These are phyloP conservation scores for Tolypocladium tropicale DNA, from an alignment of 2,329 filamentous ascomycete species.

Conservation along the genomic window DNA sequence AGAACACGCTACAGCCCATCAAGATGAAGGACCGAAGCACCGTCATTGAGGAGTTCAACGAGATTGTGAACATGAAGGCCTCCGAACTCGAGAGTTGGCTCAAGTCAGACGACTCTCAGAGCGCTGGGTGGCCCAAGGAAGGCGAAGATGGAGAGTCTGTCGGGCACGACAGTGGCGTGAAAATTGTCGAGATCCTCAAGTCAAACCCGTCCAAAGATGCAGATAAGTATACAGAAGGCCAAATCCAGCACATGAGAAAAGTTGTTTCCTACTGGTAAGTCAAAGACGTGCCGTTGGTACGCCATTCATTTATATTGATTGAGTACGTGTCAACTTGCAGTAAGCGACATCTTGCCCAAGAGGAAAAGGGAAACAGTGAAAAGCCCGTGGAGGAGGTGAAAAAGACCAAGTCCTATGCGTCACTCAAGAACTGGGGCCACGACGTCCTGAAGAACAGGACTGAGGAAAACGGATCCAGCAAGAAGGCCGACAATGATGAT, in stretches of 20 bases:
- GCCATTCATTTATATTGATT: neutral
- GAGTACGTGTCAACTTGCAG: slow-evolving; percentile 8
- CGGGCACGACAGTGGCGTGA: slow-evolving; percentile 52
- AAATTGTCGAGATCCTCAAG: slow-evolving; percentile 52
- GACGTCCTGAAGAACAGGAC: slow-evolving; percentile 34
- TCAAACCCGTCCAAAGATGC: slow-evolving; percentile 49
- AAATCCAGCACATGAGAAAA: slow-evolving; percentile 48
- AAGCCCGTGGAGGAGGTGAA: slow-evolving; percentile 34
- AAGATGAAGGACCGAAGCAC: slow-evolving; percentile 15
- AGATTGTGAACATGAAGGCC: slow-evolving; percentile 55
- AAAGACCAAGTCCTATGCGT: slow-evolving; percentile 43
- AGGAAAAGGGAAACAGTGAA: slow-evolving; percentile 45
- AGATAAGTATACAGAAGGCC: slow-evolving; percentile 44
- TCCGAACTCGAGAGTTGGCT: slow-evolving; percentile 53
- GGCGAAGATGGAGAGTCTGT: slow-evolving; percentile 49
- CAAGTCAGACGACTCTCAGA: slow-evolving; percentile 43
- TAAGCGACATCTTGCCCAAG: slow-evolving; percentile 57
- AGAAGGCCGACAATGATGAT: slow-evolving; percentile 4
- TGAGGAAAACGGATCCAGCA: slow-evolving; percentile 3
- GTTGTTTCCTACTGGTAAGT: slow-evolving; percentile 50
- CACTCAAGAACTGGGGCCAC: slow-evolving; percentile 53
- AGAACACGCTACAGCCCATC: no score
- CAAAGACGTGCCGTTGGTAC: neutral
- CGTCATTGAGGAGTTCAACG: slow-evolving; percentile 49
- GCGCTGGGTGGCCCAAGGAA: slow-evolving; percentile 50